Base-by-base conservation (phyloP, 768 basidiomycete genomes). In the Boletus rex-veris region DNA sequence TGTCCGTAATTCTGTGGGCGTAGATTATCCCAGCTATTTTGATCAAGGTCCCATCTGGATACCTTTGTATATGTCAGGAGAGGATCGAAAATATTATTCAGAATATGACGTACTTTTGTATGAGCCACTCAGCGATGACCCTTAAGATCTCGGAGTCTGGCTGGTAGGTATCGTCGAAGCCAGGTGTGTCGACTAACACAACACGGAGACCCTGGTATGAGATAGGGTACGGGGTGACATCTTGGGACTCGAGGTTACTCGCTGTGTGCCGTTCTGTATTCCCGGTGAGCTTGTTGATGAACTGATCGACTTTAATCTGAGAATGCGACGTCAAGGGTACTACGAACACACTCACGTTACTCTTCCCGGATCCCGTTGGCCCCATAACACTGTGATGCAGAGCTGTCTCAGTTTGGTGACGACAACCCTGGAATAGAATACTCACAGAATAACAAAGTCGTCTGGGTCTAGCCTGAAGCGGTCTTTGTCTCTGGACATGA, bases 1-100 rank as follows among this genome's bases (percentile, higher is more conserved):
- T 71, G 48, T 73, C 69, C 24, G 70, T 64, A 41, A 75, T 74
- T 28, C 66, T 63, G 33, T 72, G 69, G 19, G 69, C 39, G 50
- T 73, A 73, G 24, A 73, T 48, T 30, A 75, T 57, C 10, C 75
- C 76, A 24, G 61, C 46, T 5, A 70, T 45, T 14, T 52, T 66
- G 43, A 52, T 40, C 1, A 18, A 36, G 3, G 7, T 9, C 4
- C 51, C 51, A 12, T 52, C 37, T 44, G 54, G 5, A 33, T 64
- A 55, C 15, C 63, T 64, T 54, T 11, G 26, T 21, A 38, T 28
- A 18, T 5, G 26, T 33, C 28, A 35, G 3, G 14, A 0, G 15
- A 26, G 40, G 0, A 15, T 4, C 2, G 5, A 11, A n/a, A 41
- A 21, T 21, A 26, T 2, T 2, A 7, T 9, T 21, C 12, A 37